A percentile compares a stretch with the other conserved stretches of the same genome.
Conservation (phyloP, 2,329 filamentous ascomycete genomes). For the Shiraia sp. region DNA sequence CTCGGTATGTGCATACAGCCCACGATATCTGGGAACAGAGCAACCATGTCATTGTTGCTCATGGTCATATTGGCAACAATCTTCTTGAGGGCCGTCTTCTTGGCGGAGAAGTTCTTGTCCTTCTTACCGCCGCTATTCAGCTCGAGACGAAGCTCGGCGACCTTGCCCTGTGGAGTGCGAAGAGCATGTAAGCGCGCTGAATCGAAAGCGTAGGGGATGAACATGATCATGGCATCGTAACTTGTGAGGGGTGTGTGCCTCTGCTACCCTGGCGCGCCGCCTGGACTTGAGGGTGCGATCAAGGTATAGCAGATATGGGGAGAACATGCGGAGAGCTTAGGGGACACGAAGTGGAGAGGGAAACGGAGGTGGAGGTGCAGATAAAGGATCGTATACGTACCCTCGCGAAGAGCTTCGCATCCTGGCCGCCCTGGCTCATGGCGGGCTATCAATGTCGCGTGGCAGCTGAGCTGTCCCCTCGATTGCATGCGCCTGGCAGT, state of each 20-base stretch:
- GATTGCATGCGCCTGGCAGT: conserved; percentile 41
- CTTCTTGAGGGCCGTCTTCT: conserved; percentile 99
- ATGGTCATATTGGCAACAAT: conserved; percentile 99
- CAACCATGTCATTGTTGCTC: conserved; percentile 99
- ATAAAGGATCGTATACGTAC: conserved; percentile 60
- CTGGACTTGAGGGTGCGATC: conserved; percentile 4
- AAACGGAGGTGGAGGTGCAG: conserved; percentile 22
- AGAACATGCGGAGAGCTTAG: conserved; percentile 6
- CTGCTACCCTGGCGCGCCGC: conserved; percentile 1
- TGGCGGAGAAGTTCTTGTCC: conserved; percentile 92
- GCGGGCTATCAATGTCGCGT: conserved; percentile 37
- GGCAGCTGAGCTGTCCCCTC: conserved; percentile 17
- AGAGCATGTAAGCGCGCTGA: conserved; percentile 56
- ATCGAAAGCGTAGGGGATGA: conserved; percentile 43
- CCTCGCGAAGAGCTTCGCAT: conserved; percentile 99
- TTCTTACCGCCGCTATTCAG: conserved; percentile 94
- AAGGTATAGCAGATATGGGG: conserved; percentile 4
- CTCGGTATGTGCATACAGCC: conserved; percentile 93
- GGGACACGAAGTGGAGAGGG: conserved; percentile 9
- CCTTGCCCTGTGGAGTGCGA: conserved; percentile 80
- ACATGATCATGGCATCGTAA: conserved; percentile 38
- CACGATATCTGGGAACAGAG: conserved; percentile 92
- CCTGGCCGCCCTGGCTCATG: conserved; percentile 76
- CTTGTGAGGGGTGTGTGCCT: conserved; percentile 3
- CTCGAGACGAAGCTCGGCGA: conserved; percentile 93